phyloP scores from a whole-genome alignment of 352 stramenopile species.

The Pythium sp. region DNA sequence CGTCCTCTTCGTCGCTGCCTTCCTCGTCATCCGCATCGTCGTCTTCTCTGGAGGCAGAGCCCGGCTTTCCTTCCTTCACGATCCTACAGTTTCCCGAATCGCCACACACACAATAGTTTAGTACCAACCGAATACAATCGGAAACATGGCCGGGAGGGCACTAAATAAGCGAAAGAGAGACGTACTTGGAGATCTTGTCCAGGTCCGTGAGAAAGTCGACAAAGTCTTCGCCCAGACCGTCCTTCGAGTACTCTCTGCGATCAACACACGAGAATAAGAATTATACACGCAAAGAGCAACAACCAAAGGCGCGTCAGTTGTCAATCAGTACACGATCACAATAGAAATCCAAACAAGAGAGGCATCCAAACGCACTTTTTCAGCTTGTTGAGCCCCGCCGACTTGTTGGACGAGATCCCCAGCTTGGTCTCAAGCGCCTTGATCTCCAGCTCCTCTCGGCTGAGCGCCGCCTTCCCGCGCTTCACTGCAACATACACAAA shows the following conservation, averaged over 20 bases:
- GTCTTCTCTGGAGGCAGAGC: conserved; percentile 12
- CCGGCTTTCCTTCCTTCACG: conserved; percentile 51
- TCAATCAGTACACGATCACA: background rate
- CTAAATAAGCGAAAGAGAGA: background rate
- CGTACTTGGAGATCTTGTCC: conserved; percentile 73
- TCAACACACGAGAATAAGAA: background rate
- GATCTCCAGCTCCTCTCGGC: conserved; percentile 57
- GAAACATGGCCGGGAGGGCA: background rate
- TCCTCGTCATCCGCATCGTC: conserved; percentile 26
- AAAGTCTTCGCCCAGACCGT: conserved; percentile 82
- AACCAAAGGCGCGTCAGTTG: background rate
- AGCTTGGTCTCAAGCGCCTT: conserved; percentile 74
- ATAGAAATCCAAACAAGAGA: background rate
- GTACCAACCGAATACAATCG: too few species aligned
- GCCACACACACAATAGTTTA: background rate
- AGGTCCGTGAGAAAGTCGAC: conserved; percentile 69
- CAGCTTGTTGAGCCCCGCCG: conserved; percentile 54
- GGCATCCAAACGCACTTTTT: conserved; percentile 39
- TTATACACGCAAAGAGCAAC: background rate
- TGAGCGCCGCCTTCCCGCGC: conserved; percentile 28
- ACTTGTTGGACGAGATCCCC: conserved; percentile 45
- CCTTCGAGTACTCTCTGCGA: conserved; percentile 69
- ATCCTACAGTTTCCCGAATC: conserved; percentile 29
- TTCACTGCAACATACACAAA: conserved; percentile 13
- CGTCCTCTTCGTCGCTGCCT: conserved; percentile 25